Percentiles rank a stretch among this genome's conserved stretches.
Conservation (phyloP, 352 stramenopile species). For the Globisporangium barbulae region DNA sequence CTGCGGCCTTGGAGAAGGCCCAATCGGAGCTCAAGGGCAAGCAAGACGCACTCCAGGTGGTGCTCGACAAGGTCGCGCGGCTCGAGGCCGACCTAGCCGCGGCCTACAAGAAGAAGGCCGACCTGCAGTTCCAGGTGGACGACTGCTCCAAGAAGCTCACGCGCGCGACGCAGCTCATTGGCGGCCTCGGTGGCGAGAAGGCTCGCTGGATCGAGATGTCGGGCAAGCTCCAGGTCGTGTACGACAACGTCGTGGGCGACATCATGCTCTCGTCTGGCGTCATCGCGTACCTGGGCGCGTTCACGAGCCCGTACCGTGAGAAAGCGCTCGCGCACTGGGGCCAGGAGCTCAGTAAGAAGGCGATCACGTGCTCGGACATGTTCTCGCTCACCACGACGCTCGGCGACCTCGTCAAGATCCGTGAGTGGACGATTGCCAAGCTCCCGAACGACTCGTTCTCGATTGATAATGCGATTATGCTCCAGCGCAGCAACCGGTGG, state of each 20-base stretch:
- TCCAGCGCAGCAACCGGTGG: conserved; percentile 90
- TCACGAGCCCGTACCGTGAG: conserved; percentile 91
- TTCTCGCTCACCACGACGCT: conserved; percentile 87
- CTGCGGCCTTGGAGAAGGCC: conserved; percentile 79
- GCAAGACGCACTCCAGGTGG: conserved; percentile 87
- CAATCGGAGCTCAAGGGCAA: conserved; percentile 88
- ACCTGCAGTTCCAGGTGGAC: conserved; percentile 89
- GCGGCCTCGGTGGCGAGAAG: conserved; percentile 92
- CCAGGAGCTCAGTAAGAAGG: conserved; percentile 44
- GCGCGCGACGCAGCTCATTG: conserved; percentile 92
- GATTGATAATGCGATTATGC: conserved; percentile 95
- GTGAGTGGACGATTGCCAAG: conserved; percentile 93
- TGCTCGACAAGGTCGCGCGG: conserved; percentile 90
- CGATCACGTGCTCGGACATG: conserved; percentile 78
- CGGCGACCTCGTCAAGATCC: conserved; percentile 91
- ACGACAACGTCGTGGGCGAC: conserved; percentile 91
- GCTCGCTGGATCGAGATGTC: conserved; percentile 91
- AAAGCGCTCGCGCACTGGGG: conserved; percentile 87
- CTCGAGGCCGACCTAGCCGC: conserved; percentile 88
- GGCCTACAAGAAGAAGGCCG: conserved; percentile 92
- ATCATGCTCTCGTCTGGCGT: conserved; percentile 93
- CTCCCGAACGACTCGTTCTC: conserved; percentile 94
- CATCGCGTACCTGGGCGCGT: conserved; percentile 93
- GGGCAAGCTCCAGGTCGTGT: conserved; percentile 76
- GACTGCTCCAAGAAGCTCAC: conserved; percentile 92